These are phyloP conservation scores for Nyctanthes arbortristis DNA, from an alignment of 257 asterid genomes.

Conservation along the genomic window DNA sequence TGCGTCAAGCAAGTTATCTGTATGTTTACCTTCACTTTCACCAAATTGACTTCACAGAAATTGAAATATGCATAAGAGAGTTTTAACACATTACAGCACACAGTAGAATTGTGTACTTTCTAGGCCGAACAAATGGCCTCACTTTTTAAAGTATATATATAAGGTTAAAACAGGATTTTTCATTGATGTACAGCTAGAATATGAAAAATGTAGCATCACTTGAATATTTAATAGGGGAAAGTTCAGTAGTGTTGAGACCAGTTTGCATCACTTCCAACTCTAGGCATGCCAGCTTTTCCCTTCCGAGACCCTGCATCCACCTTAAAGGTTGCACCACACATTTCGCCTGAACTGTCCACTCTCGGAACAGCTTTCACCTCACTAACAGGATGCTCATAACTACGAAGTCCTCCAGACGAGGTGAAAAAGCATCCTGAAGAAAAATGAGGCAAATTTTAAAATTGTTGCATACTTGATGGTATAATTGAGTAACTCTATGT, in stretches of 20 bases:
- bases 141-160: background rate
- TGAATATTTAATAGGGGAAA: slow-evolving; percentile 18
- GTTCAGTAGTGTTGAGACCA: slow-evolving; percentile 75
- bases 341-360: slow-evolving; percentile 27
- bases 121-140: background rate
- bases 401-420: slow-evolving; percentile 7
- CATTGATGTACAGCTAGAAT: slow-evolving; percentile 18
- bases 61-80: background rate
- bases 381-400: slow-evolving; percentile 16
- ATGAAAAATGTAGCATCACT: slow-evolving; percentile 30
- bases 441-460: background rate
- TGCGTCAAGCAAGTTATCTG: background rate
- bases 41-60: background rate
- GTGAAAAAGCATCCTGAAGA: slow-evolving; percentile 21
- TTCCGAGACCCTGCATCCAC: slow-evolving; percentile 24
- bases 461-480: no score
- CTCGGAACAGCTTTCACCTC: slow-evolving; percentile 23
- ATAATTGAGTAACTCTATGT: no score
- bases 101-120: background rate
- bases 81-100: background rate
- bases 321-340: slow-evolving; percentile 26
- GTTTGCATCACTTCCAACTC: slow-evolving; percentile 22
- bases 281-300: slow-evolving; percentile 19
- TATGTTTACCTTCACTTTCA: background rate
- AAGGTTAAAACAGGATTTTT: background rate